phyloP scores from a whole-genome alignment of 2,329 filamentous ascomycete genomes.

The Trichophyton rubrum region DNA sequence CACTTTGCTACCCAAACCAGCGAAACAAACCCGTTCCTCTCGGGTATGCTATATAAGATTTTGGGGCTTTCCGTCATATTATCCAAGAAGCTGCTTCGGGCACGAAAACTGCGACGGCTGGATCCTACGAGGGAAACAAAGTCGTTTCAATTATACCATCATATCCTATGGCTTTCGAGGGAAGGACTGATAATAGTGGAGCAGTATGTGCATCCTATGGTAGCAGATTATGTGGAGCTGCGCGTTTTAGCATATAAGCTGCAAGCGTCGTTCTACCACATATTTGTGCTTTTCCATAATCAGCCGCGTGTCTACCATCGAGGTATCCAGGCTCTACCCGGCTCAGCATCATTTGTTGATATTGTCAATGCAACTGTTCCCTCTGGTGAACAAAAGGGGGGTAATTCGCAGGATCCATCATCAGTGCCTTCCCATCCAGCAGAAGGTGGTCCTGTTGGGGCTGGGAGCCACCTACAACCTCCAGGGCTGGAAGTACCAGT shows the following conservation, averaged over 20 bases:
- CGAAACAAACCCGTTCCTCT: slow-evolving; percentile 64
- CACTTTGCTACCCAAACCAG: slow-evolving; percentile 71
- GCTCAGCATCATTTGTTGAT: slow-evolving; percentile 15
- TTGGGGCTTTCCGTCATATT: slow-evolving; percentile 82
- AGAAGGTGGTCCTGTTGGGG: slow-evolving; percentile 46
- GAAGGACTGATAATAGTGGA: slow-evolving; percentile 85
- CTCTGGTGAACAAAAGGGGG: slow-evolving; percentile 16
- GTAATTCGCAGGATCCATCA: slow-evolving; percentile 9
- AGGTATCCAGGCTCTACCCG: slow-evolving; percentile 35
- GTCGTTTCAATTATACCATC: slow-evolving; percentile 70
- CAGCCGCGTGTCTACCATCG: slow-evolving; percentile 60
- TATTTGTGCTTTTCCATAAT: slow-evolving; percentile 94
- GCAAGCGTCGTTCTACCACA: slow-evolving; percentile 87
- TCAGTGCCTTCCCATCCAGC: slow-evolving; percentile 36
- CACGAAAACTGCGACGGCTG: slow-evolving; percentile 69
- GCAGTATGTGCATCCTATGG: slow-evolving; percentile 72
- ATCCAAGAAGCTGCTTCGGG: slow-evolving; percentile 67
- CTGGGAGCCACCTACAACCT: slow-evolving; percentile 41
- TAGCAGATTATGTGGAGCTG: slow-evolving; percentile 64
- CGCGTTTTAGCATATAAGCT: slow-evolving; percentile 87
- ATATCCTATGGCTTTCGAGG: slow-evolving; percentile 89
- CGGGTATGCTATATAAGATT: slow-evolving; percentile 69
- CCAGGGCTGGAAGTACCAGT: slow-evolving; percentile 25
- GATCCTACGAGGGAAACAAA: slow-evolving; percentile 67
- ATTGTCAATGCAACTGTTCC: slow-evolving; percentile 21